phyloP scores from a whole-genome alignment of 1,284 basidiomycete genomes.

The Boletus holoroseus region DNA sequence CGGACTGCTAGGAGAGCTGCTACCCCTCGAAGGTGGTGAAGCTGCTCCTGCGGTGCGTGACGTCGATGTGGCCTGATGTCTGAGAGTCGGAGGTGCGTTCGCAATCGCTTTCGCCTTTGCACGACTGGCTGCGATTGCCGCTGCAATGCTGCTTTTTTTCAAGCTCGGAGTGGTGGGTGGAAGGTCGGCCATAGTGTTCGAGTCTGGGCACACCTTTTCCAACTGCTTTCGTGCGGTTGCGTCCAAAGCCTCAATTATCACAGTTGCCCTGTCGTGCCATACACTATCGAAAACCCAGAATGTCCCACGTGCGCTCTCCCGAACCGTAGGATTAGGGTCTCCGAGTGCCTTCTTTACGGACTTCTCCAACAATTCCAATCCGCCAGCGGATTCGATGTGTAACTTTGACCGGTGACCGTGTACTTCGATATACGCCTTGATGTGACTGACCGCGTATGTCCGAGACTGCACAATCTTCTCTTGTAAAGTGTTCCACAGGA shows the following conservation, averaged over 20 bases:
- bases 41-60: constrained; percentile 45
- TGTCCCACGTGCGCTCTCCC: constrained; percentile 64
- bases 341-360: constrained; percentile 64
- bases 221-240: constrained; percentile 71
- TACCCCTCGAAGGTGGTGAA: constrained; percentile 43
- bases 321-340: constrained; percentile 78
- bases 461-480: constrained; percentile 85
- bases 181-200: constrained; percentile 38
- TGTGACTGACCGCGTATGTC: constrained; percentile 60
- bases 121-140: constrained; percentile 76
- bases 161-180: constrained; percentile 46
- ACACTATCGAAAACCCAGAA: constrained; percentile 81
- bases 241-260: constrained; percentile 70
- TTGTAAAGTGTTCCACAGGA: constrained; percentile 69
- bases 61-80: constrained; percentile 70
- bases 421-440: constrained; percentile 68
- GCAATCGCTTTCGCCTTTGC: constrained; percentile 81
- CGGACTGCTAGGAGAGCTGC: constrained; percentile 39
- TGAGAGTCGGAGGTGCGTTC: constrained; percentile 65
- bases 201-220: constrained; percentile 74
- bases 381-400: constrained; percentile 61
- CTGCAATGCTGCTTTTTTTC: constrained; percentile 75
- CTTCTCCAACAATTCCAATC: constrained; percentile 67
- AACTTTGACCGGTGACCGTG: constrained; percentile 62
- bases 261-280: constrained; percentile 66